Base-by-base conservation (phyloP, 345 rosid genomes). In the Mangifera indica region DNA sequence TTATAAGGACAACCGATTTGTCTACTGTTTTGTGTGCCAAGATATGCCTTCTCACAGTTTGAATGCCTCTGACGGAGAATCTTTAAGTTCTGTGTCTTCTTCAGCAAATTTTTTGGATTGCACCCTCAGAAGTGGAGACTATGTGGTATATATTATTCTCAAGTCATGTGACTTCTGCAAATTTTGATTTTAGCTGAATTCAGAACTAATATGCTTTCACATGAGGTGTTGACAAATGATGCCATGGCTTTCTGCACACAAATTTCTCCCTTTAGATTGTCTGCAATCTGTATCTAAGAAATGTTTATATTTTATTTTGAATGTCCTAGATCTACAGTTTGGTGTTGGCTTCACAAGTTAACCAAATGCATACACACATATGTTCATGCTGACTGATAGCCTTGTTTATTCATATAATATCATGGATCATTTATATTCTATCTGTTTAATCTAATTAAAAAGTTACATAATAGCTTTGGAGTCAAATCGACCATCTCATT, bases 91-190 rank as follows among this genome's bases (percentile, higher is more conserved):
- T 57, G 77, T 53, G 34, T 53, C 77, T 77, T 65, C 82, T 72
- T 71, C 78, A 40, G 61, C 62, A 58, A 83, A 86, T 77, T 85
- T 80, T 81, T 74, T 89, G 75, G 85, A 84, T 75, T 78, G 87
- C 83, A 78, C 78, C 17, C 92, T 95, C 59, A 88, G 75, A 88
- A 79, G 65, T 75, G 99, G 99, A 77, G 99, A 92, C 76, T 84
- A 84, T 73, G 99, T 95, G 97, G 98, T 95, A 90, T 55, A 20
- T 20, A 64, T 63, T 20, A 65, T 81, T 64, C 20, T 60, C 56
- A 44, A 18, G 48, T 61, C 46, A 15, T 52, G 60, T 25, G 25
- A 56, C 22, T 42, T 20, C 6, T 42, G 9, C 25, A 42, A 22
- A 42, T 37, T 42, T 10, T 5, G 29, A 70, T 44, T 25, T 59